Evolutionary conservation across 305 asterid species (phyloP).

Genomic region (Fraxinus xanthoxyloides): DNA sequence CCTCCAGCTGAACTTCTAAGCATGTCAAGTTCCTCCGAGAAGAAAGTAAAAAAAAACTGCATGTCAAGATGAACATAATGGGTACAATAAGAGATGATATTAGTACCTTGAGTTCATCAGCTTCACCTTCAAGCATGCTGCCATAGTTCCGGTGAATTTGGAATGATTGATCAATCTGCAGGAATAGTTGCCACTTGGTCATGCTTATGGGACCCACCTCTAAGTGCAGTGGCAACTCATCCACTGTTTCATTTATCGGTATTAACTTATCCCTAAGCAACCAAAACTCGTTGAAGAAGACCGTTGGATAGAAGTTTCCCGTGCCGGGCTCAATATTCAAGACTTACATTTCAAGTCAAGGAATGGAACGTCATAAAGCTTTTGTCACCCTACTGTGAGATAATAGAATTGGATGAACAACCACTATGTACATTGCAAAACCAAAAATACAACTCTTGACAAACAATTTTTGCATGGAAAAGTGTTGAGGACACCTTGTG

Average conservation of each 20-base stretch:
- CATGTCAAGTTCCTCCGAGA: neutral
- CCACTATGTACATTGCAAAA: neutral
- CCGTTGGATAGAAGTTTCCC: slow-evolving; percentile 85
- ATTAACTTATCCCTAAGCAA: slow-evolving; percentile 81
- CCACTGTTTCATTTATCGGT: slow-evolving; percentile 72
- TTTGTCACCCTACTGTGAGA: slow-evolving; percentile 9
- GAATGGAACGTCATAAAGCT: slow-evolving; percentile 19
- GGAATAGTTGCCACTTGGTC: slow-evolving; percentile 96
- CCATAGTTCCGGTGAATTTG: slow-evolving; percentile 91
- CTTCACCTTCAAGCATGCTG: slow-evolving; percentile 98
- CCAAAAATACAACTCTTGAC: neutral
- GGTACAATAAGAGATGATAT: slow-evolving; percentile 12
- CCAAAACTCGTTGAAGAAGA: slow-evolving; percentile 94
- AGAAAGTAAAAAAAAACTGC: neutral
- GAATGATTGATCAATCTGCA: slow-evolving; percentile 98
- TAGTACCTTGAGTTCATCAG: slow-evolving; percentile 92
- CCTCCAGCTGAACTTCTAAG: neutral
- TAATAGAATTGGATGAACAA: slow-evolving; percentile 8
- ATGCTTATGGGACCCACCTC: slow-evolving; percentile 94
- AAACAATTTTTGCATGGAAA: neutral
- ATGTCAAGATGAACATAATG: slow-evolving; percentile 19
- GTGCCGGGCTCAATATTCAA: slow-evolving; percentile 64
- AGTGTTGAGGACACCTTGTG: neutral
- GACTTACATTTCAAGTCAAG: slow-evolving; percentile 62
- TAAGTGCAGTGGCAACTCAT: slow-evolving; percentile 73